Conservation (phyloP, 1,139 yeast species). For the Candida sanyaensis region DNA sequence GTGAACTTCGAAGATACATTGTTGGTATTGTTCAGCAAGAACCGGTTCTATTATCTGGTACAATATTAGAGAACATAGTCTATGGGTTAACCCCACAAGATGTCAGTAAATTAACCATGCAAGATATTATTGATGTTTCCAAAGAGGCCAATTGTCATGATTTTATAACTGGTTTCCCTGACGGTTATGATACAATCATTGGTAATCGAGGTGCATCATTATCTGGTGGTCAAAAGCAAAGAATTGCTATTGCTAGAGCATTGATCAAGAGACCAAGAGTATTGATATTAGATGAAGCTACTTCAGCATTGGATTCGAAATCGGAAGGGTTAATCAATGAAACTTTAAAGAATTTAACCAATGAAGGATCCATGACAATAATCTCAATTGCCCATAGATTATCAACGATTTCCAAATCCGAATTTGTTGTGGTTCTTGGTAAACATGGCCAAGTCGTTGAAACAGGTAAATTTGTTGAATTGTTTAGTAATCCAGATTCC, state of each 20-base stretch:
- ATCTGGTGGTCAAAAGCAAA: conserved; percentile 88
- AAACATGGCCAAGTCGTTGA: conserved; percentile 46
- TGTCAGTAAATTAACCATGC: conserved; percentile 38
- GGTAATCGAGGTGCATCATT: conserved; percentile 61
- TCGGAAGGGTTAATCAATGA: conserved; percentile 69
- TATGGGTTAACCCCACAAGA: conserved; percentile 69
- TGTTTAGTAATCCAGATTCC: conserved; percentile 44
- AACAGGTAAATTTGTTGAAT: conserved; percentile 42
- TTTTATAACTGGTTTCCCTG: conserved; percentile 51
- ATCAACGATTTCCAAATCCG: conserved; percentile 66
- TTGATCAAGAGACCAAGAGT: conserved; percentile 63
- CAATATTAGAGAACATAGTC: conserved; percentile 75
- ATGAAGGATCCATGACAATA: conserved; percentile 71
- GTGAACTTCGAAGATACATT: conserved; percentile 65
- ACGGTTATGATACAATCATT: conserved; percentile 54
- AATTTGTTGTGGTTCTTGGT: conserved; percentile 58
- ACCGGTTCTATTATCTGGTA: conserved; percentile 77
- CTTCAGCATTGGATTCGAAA: conserved; percentile 76
- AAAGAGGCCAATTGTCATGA: conserved; percentile 60
- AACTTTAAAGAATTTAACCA: conserved; percentile 53
- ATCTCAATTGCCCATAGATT: conserved; percentile 91
- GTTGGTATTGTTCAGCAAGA: conserved; percentile 91
- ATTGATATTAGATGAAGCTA: conserved; percentile 73
- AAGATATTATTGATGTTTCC: conserved; percentile 43
- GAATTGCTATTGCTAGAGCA: conserved; percentile 87